phyloP scores from a whole-genome alignment of 1,284 basidiomycete species.

The Apiotrichum brassicae region DNA sequence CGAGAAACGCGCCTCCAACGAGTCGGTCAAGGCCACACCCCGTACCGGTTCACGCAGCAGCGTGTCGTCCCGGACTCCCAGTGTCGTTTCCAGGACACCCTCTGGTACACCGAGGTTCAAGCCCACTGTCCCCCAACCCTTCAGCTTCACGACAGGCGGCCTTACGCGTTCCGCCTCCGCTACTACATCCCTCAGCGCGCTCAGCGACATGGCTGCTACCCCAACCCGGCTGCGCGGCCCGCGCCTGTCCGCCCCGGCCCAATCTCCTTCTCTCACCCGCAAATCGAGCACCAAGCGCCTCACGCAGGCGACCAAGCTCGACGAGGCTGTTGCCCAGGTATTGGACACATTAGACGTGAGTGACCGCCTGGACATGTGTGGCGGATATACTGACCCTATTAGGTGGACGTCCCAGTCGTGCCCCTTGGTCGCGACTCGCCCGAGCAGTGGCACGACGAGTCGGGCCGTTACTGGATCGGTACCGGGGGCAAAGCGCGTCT shows the following conservation, averaged over 20 bases:
- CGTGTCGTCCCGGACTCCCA: too few relatives aligned
- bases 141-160: constrained; percentile 6
- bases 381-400: constrained; percentile 24
- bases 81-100: not conserved
- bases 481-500: constrained; percentile 70
- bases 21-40: not conserved
- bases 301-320: constrained; percentile 69
- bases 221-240: constrained; percentile 1
- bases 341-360: constrained; percentile 75
- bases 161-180: constrained; percentile 1
- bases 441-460: constrained; percentile 69
- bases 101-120: not conserved
- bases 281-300: not conserved
- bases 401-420: constrained; percentile 65
- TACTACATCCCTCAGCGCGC: not conserved
- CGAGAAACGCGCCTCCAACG: constrained; percentile 11
- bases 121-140: constrained; percentile 11
- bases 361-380: constrained; percentile 9
- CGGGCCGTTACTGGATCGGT: constrained; percentile 93
- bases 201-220: too few relatives aligned
- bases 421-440: constrained; percentile 52
- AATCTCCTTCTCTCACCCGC: not conserved
- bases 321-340: constrained; percentile 83
- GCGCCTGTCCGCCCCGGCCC: not conserved
- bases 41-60: not conserved